These are phyloP conservation scores for Labyrinthula sp. DNA, from an alignment of 352 stramenopile species.

Conservation along the genomic window DNA sequence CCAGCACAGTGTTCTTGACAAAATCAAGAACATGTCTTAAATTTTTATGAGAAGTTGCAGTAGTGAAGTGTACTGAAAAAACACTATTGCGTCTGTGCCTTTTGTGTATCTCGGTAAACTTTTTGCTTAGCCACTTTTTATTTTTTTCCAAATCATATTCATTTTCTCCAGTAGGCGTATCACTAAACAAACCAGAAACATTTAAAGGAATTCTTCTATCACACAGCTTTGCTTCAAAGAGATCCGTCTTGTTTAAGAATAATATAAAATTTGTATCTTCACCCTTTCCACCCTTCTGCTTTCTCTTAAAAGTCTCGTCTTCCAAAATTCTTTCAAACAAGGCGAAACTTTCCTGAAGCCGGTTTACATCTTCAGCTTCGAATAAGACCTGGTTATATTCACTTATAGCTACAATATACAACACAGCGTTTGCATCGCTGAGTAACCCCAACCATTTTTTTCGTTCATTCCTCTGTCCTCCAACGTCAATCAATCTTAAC, in stretches of 20 bases:
- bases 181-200: slow-evolving; percentile 12
- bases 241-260: slow-evolving; percentile 45
- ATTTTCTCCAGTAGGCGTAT: too few species aligned
- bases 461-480: slow-evolving; percentile 45
- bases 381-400: slow-evolving; percentile 41
- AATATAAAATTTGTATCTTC: slow-evolving; percentile 43
- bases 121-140: too few species aligned
- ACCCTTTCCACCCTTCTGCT: too few species aligned
- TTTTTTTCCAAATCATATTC: too few species aligned
- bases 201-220: slow-evolving; percentile 30
- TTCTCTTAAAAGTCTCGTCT: slow-evolving; percentile 39
- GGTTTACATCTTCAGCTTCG: slow-evolving; percentile 42
- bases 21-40: too few species aligned
- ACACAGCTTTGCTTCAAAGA: slow-evolving; percentile 41
- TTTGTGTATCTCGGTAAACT: too few species aligned
- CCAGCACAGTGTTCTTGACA: too few species aligned
- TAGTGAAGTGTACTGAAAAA: too few species aligned
- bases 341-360: slow-evolving; percentile 41
- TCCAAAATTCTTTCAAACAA: slow-evolving; percentile 49
- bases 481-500: slow-evolving; percentile 48
- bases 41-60: too few species aligned
- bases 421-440: slow-evolving; percentile 40
- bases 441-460: slow-evolving; percentile 56
- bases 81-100: too few species aligned
- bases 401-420: slow-evolving; percentile 29